Base-by-base conservation (phyloP, 352 stramenopile species). In the Globisporangium iwayamae region DNA sequence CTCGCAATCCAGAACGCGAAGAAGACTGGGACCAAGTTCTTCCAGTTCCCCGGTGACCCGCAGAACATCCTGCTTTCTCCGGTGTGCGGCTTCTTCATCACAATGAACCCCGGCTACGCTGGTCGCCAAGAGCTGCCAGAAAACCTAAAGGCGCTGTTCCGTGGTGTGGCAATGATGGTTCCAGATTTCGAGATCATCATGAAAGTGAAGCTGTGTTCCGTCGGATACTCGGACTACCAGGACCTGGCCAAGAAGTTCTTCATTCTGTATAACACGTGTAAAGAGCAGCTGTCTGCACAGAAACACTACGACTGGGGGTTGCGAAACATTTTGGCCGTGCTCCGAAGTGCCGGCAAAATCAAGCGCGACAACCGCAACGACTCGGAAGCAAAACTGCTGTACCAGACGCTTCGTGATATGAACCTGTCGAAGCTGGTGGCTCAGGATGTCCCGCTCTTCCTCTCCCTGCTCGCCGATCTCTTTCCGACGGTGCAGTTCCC, bases 91-190 rank as follows among this genome's bases (percentile, higher is more conserved):
- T 99, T 98, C 73, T 99, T 99, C 70, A 99, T 99, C 68, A 99
- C 97, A 2, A 99, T 99, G 97, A 99, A 99, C 73, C 97, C 97
- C 4, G 97, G 97, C 55, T 99, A 99, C 68, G 96, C 96, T 53
- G 97, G 97, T 57, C 88, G 97, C 8, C 96, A 99, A 70, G 97
- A 99, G 69, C 76, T 99, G 2, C 97, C 97, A 6, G 97, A 99
- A 74, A 99, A 99, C 69, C 80, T 99, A 9, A 99, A 99, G 73
- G 96, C 95, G 10, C 76, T 97, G 7, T 97, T 97, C 66, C 81
- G 90, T 52, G 83, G 85, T 36, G 89, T 96, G 9, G 87, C 90
- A 4, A 97, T 97, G 90, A 97, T 97, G 90, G 90, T 97, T 14
- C 90, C 90, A 0, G 90, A 97, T 64, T 91, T 92, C 60, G 88